phyloP scores from a whole-genome alignment of 2,329 filamentous ascomycete species.

The Pseudocercospora cruenta region DNA sequence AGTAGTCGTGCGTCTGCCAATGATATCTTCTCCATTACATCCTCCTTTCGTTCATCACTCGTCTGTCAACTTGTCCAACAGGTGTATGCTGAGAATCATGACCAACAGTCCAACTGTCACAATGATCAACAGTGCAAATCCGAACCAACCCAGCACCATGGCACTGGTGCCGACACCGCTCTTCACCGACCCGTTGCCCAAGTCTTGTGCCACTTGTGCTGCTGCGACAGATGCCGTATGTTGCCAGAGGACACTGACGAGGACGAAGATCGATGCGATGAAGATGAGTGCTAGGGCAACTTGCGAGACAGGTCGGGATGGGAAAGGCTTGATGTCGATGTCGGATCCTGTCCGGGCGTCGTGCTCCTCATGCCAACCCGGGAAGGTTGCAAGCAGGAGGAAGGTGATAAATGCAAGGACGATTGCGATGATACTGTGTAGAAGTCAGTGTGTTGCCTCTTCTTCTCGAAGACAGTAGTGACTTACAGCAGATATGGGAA shows the following conservation, averaged over 20 bases:
- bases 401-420: conserved; percentile 97
- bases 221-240: conserved; percentile 96
- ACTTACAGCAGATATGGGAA: conserved; percentile 93
- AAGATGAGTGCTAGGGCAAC: conserved; percentile 91
- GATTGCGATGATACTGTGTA: conserved; percentile 84
- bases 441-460: conserved; percentile 12
- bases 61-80: conserved; percentile 66
- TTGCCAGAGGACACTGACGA: conserved; percentile 77
- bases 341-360: conserved; percentile 76
- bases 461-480: neutral
- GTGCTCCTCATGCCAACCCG: conserved; percentile 92
- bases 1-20: neutral
- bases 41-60: conserved; percentile 30
- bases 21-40: neutral
- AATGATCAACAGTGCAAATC: conserved; percentile 88
- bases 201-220: conserved; percentile 87
- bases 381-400: conserved; percentile 92
- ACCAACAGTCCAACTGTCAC: conserved; percentile 93
- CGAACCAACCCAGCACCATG: conserved; percentile 98
- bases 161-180: conserved; percentile 90
- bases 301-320: conserved; percentile 88
- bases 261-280: conserved; percentile 66
- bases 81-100: conserved; percentile 92
- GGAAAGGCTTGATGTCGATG: conserved; percentile 91
- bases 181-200: conserved; percentile 85